Evolutionary conservation across 768 basidiomycete species (phyloP).

Genomic region (Amyloporia xantha): DNA sequence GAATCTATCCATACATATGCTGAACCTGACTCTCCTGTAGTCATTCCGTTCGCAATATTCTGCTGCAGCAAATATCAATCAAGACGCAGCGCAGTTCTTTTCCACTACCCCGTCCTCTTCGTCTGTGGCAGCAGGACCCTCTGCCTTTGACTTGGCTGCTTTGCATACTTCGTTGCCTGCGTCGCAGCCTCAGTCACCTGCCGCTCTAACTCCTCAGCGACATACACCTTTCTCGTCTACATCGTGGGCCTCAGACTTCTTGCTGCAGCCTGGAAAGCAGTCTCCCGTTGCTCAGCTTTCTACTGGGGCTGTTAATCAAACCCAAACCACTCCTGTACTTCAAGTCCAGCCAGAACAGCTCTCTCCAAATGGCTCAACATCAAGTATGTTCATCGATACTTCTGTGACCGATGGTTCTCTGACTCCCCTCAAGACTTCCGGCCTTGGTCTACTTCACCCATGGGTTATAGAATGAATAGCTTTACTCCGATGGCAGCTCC

Average conservation of each 20-base stretch:
- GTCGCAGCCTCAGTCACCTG: conserved; percentile 12
- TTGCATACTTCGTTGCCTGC: conserved; percentile 43
- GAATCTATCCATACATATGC: neutral
- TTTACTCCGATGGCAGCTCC: too few species aligned
- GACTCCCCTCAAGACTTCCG: too few species aligned
- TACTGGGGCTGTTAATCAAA: neutral
- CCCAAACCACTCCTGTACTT: neutral
- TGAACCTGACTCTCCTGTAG: conserved; percentile 27
- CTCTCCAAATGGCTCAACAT: neutral
- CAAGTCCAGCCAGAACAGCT: neutral
- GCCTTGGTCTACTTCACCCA: too few species aligned
- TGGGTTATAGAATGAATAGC: too few species aligned
- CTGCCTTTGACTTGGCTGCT: conserved; percentile 54
- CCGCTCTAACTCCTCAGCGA: conserved; percentile 2
- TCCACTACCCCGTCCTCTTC: conserved; percentile 25
- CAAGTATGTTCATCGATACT: neutral
- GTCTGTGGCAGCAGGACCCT: conserved; percentile 27
- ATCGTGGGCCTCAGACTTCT: conserved; percentile 63
- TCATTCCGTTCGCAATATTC: conserved; percentile 51
- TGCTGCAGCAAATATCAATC: conserved; percentile 37
- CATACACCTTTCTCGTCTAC: conserved; percentile 18
- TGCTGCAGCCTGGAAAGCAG: conserved; percentile 26
- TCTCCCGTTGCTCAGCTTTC: neutral
- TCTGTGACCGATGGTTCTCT: too few species aligned
- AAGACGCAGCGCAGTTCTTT: conserved; percentile 73